Conservation (phyloP, 202 grass and related monocot genomes). For the Eragrostis tef region DNA sequence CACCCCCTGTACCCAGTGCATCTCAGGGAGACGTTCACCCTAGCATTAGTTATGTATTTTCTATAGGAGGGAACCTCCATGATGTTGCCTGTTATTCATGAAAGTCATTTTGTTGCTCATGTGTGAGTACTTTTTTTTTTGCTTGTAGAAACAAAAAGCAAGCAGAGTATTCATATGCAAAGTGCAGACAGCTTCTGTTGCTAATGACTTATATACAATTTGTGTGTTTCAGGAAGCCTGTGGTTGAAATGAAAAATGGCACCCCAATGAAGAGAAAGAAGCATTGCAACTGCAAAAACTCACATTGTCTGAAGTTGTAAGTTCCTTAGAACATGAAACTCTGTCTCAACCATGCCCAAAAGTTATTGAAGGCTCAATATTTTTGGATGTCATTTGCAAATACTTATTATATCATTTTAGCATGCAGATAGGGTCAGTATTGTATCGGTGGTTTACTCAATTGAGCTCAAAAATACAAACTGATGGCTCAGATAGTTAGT, state of each 20-base stretch:
- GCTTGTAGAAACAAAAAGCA: slow-evolving; percentile 11
- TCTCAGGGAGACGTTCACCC: neutral
- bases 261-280: slow-evolving; percentile 60
- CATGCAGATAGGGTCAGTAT: neutral
- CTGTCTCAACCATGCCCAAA: neutral
- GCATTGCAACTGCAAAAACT: slow-evolving; percentile 77
- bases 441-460: slow-evolving; percentile 21
- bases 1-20: neutral
- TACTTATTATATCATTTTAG: slow-evolving; percentile 19
- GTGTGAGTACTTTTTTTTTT: slow-evolving; percentile 21
- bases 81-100: slow-evolving; percentile 23
- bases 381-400: slow-evolving; percentile 26
- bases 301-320: slow-evolving; percentile 78
- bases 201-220: slow-evolving; percentile 8
- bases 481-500: neutral
- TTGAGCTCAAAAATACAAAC: neutral
- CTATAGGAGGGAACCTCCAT: neutral
- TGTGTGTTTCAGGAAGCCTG: slow-evolving; percentile 56
- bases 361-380: slow-evolving; percentile 32
- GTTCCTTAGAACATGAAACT: slow-evolving; percentile 39
- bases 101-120: slow-evolving; percentile 9
- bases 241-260: slow-evolving; percentile 54
- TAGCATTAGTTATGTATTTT: neutral
- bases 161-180: slow-evolving; percentile 14
- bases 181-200: slow-evolving; percentile 21